Percentiles rank a stretch among this genome's conserved stretches.
phyloP scores from a whole-genome alignment of 2,329 filamentous ascomycete genomes.

The Domatiomyces catenatus region DNA sequence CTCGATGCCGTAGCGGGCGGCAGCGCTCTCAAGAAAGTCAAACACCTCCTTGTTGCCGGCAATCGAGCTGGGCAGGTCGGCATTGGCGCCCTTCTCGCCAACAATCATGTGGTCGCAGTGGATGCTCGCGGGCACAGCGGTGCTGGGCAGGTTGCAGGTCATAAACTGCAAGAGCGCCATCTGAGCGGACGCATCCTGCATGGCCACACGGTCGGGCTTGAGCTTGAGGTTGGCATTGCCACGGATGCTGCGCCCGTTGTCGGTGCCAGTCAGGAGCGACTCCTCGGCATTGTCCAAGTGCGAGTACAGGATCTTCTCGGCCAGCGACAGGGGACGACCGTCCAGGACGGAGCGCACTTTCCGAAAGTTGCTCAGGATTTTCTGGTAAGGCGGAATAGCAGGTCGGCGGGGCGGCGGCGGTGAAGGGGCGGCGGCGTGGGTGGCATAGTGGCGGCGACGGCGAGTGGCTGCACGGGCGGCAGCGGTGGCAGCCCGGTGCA shows the following conservation, averaged over 20 bases:
- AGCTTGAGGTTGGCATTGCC: conserved; percentile 88
- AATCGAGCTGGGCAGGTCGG: conserved; percentile 72
- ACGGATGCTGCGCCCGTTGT: conserved; percentile 69
- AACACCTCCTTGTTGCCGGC: conserved; percentile 92
- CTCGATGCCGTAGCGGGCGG: conserved; percentile 81
- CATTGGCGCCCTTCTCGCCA: conserved; percentile 74
- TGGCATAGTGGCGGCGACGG: conserved; percentile 14
- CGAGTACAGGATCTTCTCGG: conserved; percentile 96
- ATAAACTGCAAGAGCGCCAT: conserved; percentile 99
- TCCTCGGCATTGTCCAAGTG: conserved; percentile 84
- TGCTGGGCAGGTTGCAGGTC: conserved; percentile 77
- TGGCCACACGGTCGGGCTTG: conserved; percentile 92
- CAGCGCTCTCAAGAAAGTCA: conserved; percentile 86
- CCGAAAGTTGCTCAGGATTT: conserved; percentile 60
- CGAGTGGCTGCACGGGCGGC: conserved; percentile 2
- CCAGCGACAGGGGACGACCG: conserved; percentile 57
- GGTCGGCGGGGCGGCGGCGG: conserved; percentile 9
- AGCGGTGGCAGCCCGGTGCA: conserved; percentile 5
- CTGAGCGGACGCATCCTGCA: conserved; percentile 97
- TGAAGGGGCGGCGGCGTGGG: conserved; percentile 5
- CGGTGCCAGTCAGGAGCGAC: conserved; percentile 65
- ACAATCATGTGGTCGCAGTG: conserved; percentile 99
- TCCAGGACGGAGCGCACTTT: conserved; percentile 63
- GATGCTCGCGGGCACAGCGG: conserved; percentile 89
- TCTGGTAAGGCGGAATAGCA: conserved; percentile 62